Base-by-base conservation (phyloP, 495 filamentous ascomycete species). In the Massariosphaeria phaeospora region DNA sequence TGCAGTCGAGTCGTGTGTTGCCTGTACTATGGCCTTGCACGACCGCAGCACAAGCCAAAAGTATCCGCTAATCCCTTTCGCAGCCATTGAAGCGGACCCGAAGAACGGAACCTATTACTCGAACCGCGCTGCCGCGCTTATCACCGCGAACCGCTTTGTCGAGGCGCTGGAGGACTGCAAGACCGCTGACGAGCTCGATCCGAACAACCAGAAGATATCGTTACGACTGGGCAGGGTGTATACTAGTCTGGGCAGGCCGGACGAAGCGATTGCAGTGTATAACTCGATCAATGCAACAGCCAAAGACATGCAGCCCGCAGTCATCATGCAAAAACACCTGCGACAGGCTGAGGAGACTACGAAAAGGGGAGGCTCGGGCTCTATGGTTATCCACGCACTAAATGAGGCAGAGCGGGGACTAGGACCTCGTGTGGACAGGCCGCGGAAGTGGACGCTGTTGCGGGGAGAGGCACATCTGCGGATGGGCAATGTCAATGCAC, bases 121-220 rank as follows among this genome's bases (percentile, higher is more conserved):
- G 58, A 98, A 98, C 78, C 85, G 94, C 53, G 89, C 94, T 23
- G 93, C 93, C 6, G 94, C 93, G 11, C 86, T 86, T 72, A 91
- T 98, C 79, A 83, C 86, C 29, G 86, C 85, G 35, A 81, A 83
- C 51, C 80, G 83, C 62, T 96, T 80, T 66, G 65, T 76, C 30
- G 80, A 85, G 49, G 94, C 93, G 23, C 71, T 97, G 42, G 88
- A 91, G 34, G 93, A 97, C 66, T 88, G 86, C 61, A 82, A 82
- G 62, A 77, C 75, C 29, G 89, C 94, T 2, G 79, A 85, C 31
- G 86, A 89, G 47, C 71, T 95, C 21, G 89, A 95, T 55, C 83
- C 90, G 3, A 71, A 78, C 58, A 95, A 94, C 61, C 60, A 83
- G 29, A 97, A 96, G 72, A 88, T 93, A 44, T 70, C 95, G 53